Evolutionary conservation across 441 rosid genomes (phyloP), one percentile per base, ranked within the genome.

Genomic region (Jatropha multifida): DNA sequence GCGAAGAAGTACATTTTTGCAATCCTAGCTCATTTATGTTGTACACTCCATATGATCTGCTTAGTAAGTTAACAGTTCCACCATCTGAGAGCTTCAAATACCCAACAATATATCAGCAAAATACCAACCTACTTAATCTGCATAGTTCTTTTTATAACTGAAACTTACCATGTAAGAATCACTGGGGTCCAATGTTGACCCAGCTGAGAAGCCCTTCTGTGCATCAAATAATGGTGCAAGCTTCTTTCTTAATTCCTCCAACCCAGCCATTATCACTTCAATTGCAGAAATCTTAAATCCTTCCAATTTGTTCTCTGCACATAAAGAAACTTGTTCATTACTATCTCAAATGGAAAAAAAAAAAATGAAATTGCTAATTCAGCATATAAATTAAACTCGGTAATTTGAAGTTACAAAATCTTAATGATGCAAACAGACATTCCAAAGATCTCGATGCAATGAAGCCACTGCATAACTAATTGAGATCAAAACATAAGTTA

Each of bases 31-130:
- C 94, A 59, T 93, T 93, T 44, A 95, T 86, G 77, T 93, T 93
- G 83, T 95, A 95, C 73, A 89, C 88, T 76, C 99, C 99, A 81
- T 89, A 88, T 23, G 99, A 95, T 88, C 96, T 89, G 85, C 98
- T 93, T 63, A 92, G 77, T 63, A 93, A 88, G 83, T 93, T 95
- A 48, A 95, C 96, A 40, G 97, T 85, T 76, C 97, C 99, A 60
- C 94, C 88, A 87, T 89, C 99, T 44, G 97, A 87, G 51, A 93
- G 81, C 99, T 95, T 85, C 82, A 77, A 66, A 77, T 51, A 32
- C 72, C 71, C 64, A 82, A 67, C 3, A 48, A 55, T 9, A 74
- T 5, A 52, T 73, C 38, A 77, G 74, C 27, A 66, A 46, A 76
- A 55, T 8, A 20, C 27, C 32, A 27, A 58, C 69, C 40, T 9